Conservation (phyloP, 1,284 basidiomycete species). For the Ustilago vetiveriae region DNA sequence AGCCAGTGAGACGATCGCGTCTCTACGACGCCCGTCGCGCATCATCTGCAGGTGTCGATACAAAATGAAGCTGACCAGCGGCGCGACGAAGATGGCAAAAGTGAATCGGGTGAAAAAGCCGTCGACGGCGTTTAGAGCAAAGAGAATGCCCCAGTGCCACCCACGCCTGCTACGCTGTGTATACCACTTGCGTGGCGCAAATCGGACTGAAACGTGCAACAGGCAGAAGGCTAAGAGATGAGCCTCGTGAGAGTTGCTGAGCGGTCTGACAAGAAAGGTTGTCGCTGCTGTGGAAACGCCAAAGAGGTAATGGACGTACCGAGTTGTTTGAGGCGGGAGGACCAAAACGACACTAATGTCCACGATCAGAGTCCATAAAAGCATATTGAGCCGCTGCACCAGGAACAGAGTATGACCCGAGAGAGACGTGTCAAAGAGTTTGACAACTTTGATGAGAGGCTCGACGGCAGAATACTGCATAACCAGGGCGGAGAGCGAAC, state of each 20-base stretch:
- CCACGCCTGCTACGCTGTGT: background rate
- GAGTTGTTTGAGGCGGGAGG: slow-evolving; percentile 10
- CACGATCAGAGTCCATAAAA: slow-evolving; percentile 17
- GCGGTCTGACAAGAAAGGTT: slow-evolving; percentile 63
- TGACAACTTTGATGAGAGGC: background rate
- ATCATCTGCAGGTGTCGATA: background rate
- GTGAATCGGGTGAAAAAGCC: slow-evolving; percentile 65
- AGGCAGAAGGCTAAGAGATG: slow-evolving; percentile 41
- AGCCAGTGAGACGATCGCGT: slow-evolving; percentile 1
- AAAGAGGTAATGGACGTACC: slow-evolving; percentile 35
- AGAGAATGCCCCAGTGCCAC: background rate
- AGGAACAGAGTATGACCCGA: slow-evolving; percentile 18
- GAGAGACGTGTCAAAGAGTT: background rate
- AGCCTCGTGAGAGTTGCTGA: slow-evolving; percentile 66
- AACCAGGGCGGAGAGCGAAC: slow-evolving; percentile 16
- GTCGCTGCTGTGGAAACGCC: slow-evolving; percentile 57
- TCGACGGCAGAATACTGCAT: slow-evolving; percentile 6
- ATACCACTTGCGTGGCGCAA: slow-evolving; percentile 10
- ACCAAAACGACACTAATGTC: slow-evolving; percentile 7
- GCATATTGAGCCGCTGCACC: slow-evolving; percentile 6
- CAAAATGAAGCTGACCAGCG: slow-evolving; percentile 16
- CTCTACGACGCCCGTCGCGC: background rate
- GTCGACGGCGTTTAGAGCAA: slow-evolving; percentile 25
- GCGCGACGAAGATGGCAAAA: slow-evolving; percentile 59
- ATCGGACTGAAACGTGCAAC: slow-evolving; percentile 1